These are phyloP conservation scores for Apodospora peruviana DNA, from an alignment of 495 filamentous ascomycete genomes.

Conservation along the genomic window DNA sequence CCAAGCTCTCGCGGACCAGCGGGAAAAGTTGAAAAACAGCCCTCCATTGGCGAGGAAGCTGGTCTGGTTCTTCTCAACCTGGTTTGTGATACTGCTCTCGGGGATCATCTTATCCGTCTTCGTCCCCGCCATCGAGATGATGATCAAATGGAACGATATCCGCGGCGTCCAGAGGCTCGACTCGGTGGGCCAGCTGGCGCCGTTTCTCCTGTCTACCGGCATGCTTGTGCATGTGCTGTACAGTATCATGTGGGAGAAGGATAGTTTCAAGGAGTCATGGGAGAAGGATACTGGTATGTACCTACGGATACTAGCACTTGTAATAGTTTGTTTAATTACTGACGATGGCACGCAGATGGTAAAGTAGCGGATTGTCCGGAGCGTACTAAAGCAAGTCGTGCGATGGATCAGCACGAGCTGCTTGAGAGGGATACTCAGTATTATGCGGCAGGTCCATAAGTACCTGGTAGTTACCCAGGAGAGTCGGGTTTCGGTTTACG, in stretches of 20 bases:
- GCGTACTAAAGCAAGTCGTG: neutral
- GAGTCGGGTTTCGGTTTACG: too few relatives aligned
- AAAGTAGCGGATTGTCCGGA: neutral
- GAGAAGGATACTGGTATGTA: neutral
- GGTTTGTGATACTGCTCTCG: too few relatives aligned
- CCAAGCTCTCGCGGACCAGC: too few relatives aligned
- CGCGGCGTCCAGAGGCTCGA: neutral
- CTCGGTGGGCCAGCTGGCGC: neutral
- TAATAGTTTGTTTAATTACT: too few relatives aligned
- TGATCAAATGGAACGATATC: neutral
- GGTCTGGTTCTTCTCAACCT: too few relatives aligned
- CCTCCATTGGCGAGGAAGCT: too few relatives aligned
- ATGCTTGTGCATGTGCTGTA: neutral
- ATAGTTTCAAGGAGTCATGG: conserved; percentile 10
- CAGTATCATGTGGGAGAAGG: neutral
- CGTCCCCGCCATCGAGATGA: neutral
- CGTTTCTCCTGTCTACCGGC: neutral
- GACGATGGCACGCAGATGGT: too few relatives aligned
- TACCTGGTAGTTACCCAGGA: too few relatives aligned
- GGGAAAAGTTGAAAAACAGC: too few relatives aligned
- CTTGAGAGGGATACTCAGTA: neutral
- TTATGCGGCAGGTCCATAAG: too few relatives aligned
- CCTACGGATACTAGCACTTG: neutral
- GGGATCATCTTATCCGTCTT: neutral
- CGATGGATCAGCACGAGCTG: neutral